Percentiles rank a stretch among this genome's conserved stretches.
Conservation (phyloP, 2,329 filamentous ascomycete species). For the Ophiocordyceps polyrhachis-furcata region DNA sequence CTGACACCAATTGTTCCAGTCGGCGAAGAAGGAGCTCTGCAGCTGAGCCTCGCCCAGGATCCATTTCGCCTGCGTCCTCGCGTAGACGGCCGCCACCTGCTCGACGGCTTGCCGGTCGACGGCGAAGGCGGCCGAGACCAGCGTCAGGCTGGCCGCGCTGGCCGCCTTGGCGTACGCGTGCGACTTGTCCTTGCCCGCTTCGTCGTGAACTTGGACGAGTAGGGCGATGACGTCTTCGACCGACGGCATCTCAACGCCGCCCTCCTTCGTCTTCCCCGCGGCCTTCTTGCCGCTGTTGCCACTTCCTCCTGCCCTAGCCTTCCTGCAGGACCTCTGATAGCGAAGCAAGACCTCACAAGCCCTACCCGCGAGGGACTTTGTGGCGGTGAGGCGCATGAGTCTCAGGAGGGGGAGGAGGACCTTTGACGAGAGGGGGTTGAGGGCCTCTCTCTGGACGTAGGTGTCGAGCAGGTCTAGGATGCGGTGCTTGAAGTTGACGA, state of each 20-base stretch:
- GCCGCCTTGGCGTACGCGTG: slow-evolving; percentile 57
- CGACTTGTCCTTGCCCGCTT: slow-evolving; percentile 43
- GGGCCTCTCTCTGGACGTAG: slow-evolving; percentile 63
- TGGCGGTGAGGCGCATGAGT: slow-evolving; percentile 57
- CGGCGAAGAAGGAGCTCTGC: slow-evolving; percentile 46
- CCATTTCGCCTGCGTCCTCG: slow-evolving; percentile 37
- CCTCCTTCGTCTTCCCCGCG: slow-evolving; percentile 8
- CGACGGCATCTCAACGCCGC: not conserved
- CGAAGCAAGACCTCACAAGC: slow-evolving; percentile 52
- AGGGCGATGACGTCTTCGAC: slow-evolving; percentile 34
- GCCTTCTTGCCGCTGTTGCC: not conserved
- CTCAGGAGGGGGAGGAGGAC: slow-evolving; percentile 60
- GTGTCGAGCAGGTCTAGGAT: slow-evolving; percentile 76
- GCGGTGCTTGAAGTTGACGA: slow-evolving; percentile 88
- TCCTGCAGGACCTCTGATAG: slow-evolving; percentile 50
- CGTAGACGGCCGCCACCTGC: slow-evolving; percentile 44
- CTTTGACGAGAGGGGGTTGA: slow-evolving; percentile 45
- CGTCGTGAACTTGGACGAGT: slow-evolving; percentile 48
- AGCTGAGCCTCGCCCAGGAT: slow-evolving; percentile 39
- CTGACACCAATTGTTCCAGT: slow-evolving; percentile 59
- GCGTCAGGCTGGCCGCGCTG: slow-evolving; percentile 51
- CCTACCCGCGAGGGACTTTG: slow-evolving; percentile 57
- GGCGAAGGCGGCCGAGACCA: slow-evolving; percentile 42
- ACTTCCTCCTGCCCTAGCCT: slow-evolving; percentile 16
- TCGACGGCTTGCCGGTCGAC: slow-evolving; percentile 32